Base-by-base conservation (phyloP, 148 eudicot genomes). In the Camellia lanceoleosa region DNA sequence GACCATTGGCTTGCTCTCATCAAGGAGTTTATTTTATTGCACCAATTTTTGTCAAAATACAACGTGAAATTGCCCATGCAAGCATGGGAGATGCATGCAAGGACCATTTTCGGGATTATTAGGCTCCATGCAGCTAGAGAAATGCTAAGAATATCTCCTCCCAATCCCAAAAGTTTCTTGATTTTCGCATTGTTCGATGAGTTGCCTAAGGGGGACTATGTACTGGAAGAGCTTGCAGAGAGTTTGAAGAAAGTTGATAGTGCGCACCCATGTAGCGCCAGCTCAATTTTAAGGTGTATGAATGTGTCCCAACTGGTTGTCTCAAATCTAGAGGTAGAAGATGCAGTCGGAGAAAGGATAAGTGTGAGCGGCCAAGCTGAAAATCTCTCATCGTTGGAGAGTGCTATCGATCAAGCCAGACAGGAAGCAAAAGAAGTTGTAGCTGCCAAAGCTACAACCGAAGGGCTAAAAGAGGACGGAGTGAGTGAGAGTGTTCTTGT, bases 41-140 rank as follows among this genome's bases (percentile, higher is more conserved):
- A 97, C 84, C 87, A 83, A 79, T 97, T 97, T 75, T 73, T 94
- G 46, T 73, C 60, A 10, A 86, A 90, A 74, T 84, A 85, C 69
- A 81, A 88, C 9, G 73, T 84, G 15, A 80, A 84, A 43, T 89
- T 90, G 3, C 73, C 84, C 5, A 49, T 78, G 7, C 89, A 94
- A 84, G 84, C 61, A 67, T 92, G 98, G 98, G 99, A 97, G 82
- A 88, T 91, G 91, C 98, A 94, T 20, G 82, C 98, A 2, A 90
- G 96, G 87, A 90, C 94, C 42, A 88, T 97, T 68, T 73, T 94
- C 44, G 95, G 95, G 41, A 88, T 94, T 58, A 63, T 90, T 75
- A 87, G 99, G 87, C 93, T 97, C 60, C 99, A 94, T 23, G 98
- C 97, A 0, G 94, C 92, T 5, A 79, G 98, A 84, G 99, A 97